Conservation (phyloP, 179 eudicot genomes). For the Vitellaria paradoxa region DNA sequence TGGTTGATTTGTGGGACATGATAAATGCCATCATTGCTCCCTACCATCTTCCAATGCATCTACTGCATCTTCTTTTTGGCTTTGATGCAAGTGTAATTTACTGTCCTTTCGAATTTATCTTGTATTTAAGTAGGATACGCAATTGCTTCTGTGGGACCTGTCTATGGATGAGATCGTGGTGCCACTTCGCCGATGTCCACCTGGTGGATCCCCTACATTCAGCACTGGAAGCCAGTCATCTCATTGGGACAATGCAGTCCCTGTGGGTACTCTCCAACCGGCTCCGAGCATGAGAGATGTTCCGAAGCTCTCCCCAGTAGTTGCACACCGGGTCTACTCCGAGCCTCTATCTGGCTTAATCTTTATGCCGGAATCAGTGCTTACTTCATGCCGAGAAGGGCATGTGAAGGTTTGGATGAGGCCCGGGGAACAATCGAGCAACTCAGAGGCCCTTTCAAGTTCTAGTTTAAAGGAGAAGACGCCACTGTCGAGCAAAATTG, state of each 20-base stretch:
- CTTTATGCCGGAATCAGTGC: conserved; percentile 63
- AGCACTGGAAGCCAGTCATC: conserved; percentile 68
- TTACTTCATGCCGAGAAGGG: conserved; percentile 81
- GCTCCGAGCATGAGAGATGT: conserved; percentile 85
- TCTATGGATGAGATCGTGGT: conserved; percentile 72
- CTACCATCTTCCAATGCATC: background rate
- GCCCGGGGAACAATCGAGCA: conserved; percentile 64
- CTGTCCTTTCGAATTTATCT: no score
- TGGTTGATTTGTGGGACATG: background rate
- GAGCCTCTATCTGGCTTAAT: conserved; percentile 79
- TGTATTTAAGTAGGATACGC: conserved; percentile 52
- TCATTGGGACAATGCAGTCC: conserved; percentile 66
- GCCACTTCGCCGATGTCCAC: conserved; percentile 57
- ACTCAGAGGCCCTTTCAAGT: conserved; percentile 38
- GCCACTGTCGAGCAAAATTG: conserved; percentile 26
- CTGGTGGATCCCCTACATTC: conserved; percentile 69
- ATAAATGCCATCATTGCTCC: background rate
- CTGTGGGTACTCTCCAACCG: conserved; percentile 70
- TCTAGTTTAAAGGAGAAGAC: conserved; percentile 54
- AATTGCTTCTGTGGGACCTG: conserved; percentile 74
- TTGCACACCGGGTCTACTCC: conserved; percentile 71
- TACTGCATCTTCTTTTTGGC: background rate
- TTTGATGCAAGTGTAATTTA: background rate
- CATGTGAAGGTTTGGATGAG: conserved; percentile 80
- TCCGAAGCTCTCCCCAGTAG: conserved; percentile 83